Evolutionary conservation across 768 basidiomycete species (phyloP), one percentile per base, ranked within the genome.

Genomic region (Boletus pseudo-olivaceus): DNA sequence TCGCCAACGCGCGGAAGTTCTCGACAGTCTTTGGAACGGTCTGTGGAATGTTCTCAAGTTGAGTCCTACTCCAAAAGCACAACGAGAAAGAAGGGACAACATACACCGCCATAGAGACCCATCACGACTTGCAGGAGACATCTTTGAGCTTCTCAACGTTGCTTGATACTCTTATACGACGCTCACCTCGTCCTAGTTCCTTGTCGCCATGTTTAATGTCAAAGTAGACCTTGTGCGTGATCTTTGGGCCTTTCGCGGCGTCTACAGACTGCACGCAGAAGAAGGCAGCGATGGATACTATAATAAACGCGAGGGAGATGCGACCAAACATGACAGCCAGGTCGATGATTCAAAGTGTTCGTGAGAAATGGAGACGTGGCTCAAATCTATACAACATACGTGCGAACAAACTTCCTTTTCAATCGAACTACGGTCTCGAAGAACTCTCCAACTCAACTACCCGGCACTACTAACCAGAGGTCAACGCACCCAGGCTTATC

Each of bases 1-100:
- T 91, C 12, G 90, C 77, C 61, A 99, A 80, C 45, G 93, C 92
- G 53, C 93, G 88, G 84, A 98, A 98, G 82, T 98, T 98, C 80
- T 94, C 95, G 26, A 78, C 94, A 32, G 95, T 98, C 76, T 95
- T 95, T 51, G 95, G 95, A 43, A 97, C 94, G 44, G 93, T 93
- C 88, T 94, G 53, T 11, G 29, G 38, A 44, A 37, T 43, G 11
- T 32, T 38, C 19, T 9, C 44, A 20, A 3, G 19, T 42, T 54
- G 20, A 56, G 45, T 32, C 46, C 38, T 19, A 12, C 20, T 30
- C 29, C 14, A 12, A 30, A 19, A 26, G 32, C 10, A 47, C 7
- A 10, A 5, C 7, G 19, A 32, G n/a, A 23, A 34, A 51, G 37
- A 20, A 43, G 35, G 26, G 42, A 63, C 56, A 1, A 72, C 79